Conservation (phyloP, 139 green algal species). For the Nannochloris sp. region DNA sequence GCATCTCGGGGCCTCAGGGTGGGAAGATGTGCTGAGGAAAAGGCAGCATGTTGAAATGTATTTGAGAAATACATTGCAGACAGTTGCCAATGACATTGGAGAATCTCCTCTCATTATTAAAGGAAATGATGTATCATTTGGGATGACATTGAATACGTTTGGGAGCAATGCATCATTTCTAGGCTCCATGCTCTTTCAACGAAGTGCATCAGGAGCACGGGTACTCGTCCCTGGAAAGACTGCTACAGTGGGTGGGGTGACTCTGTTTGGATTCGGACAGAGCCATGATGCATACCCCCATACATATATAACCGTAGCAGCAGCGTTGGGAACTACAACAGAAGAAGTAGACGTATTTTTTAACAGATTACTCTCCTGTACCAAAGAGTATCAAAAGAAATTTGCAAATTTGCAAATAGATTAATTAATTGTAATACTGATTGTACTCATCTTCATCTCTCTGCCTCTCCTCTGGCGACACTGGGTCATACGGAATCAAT, state of each 20-base stretch:
- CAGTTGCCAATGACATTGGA: slow-evolving; percentile 35
- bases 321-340: slow-evolving; percentile 59
- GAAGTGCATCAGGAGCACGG: slow-evolving; percentile 71
- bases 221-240: slow-evolving; percentile 53
- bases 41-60: slow-evolving; percentile 52
- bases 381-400: slow-evolving; percentile 14
- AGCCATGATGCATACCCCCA: slow-evolving; percentile 58
- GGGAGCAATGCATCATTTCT: slow-evolving; percentile 36
- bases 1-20: slow-evolving; percentile 61
- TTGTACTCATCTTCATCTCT: slow-evolving; percentile 29
- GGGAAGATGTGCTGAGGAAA: slow-evolving; percentile 45
- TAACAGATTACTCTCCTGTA: slow-evolving; percentile 25
- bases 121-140: slow-evolving; percentile 85
- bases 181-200: slow-evolving; percentile 71
- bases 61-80: slow-evolving; percentile 16
- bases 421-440: slow-evolving; percentile 16
- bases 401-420: neutral
- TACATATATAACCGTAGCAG: slow-evolving; percentile 78
- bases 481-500: slow-evolving; percentile 61
- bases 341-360: slow-evolving; percentile 66
- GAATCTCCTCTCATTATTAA: slow-evolving; percentile 72
- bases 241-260: slow-evolving; percentile 53
- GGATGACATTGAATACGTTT: slow-evolving; percentile 47
- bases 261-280: slow-evolving; percentile 68
- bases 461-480: neutral